Conservation (phyloP, 345 rosid species). For the Rhizophora apiculata region DNA sequence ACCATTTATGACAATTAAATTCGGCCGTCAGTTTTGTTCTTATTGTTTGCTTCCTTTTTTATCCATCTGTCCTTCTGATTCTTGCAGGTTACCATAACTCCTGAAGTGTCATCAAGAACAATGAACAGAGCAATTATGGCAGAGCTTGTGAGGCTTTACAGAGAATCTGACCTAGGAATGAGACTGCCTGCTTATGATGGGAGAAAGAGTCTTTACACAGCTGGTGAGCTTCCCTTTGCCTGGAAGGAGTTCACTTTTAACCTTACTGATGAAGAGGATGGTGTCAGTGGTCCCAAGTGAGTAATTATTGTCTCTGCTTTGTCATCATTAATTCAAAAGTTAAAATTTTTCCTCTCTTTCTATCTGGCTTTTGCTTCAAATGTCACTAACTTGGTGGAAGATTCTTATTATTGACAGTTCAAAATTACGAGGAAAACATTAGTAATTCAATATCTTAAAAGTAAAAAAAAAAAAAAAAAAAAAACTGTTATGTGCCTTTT, state of each 20-base stretch:
- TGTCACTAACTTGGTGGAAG: conserved; percentile 2
- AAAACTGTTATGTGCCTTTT: not conserved
- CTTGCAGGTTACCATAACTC: conserved; percentile 89
- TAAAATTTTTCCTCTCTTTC: conserved; percentile 1
- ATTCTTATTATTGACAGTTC: not conserved
- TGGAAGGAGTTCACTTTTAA: conserved; percentile 83
- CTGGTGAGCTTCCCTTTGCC: conserved; percentile 89
- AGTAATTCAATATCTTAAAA: not conserved
- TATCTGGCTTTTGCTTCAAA: conserved; percentile 1
- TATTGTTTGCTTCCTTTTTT: conserved; percentile 39
- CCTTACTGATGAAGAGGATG: conserved; percentile 77
- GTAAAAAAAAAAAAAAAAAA: not conserved
- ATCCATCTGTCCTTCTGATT: conserved; percentile 33
- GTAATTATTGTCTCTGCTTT: conserved; percentile 14
- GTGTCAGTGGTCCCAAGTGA: conserved; percentile 79
- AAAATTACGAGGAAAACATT: not conserved
- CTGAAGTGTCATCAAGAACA: conserved; percentile 81
- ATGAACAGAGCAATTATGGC: conserved; percentile 91
- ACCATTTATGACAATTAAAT: conserved; percentile 28
- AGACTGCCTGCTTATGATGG: conserved; percentile 99
- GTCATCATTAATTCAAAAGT: conserved; percentile 1
- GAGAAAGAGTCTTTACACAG: conserved; percentile 91
- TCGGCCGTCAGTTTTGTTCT: conserved; percentile 41
- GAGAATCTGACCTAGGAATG: conserved; percentile 85
- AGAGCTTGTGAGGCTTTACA: conserved; percentile 80